Evolutionary conservation across 352 stramenopile species (phyloP), one percentile per base, ranked within the genome.

Genomic region (Phytophthora cajani): DNA sequence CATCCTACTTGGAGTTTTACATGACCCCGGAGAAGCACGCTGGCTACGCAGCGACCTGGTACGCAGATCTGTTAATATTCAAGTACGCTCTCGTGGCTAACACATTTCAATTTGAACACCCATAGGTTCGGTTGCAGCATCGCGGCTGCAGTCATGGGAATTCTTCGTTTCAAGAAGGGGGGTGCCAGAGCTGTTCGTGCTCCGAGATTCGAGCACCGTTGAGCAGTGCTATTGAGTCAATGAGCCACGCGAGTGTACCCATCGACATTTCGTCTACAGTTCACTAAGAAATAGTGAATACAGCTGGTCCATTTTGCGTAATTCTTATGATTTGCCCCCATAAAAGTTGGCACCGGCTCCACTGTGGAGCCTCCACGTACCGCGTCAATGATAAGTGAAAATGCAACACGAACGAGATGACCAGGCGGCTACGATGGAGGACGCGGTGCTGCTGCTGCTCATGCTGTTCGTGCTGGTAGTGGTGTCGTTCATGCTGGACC

Each of bases 11-110:
- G 61, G 85, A 92, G 54, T 96, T 96, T 65, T 95, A 96, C 86
- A 96, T 96, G 89, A 94, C 89, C 6, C 89, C 89, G 23, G 78
- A 88, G 56, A 96, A 95, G 71, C 89, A 96, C 71, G 87, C 84
- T 4, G 88, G 84, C 40, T 96, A 96, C 55, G 89, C 89, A 3
- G 83, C 79, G 25, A 96, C 88, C 5, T 96, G 89, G 89, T 96
- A 85, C 50, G 78, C 38, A 46, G 8, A 30, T 8, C 23, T 56
- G 46, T 14, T 54, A 32, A 16, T 27, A 1, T 12, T 2, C 23
- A 50, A 47, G 25, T 42, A 6, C 12, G 30, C 23, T 12, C 12
- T n/a, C n/a, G 40, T 23, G 8, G 52, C 46, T 71, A 54, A 63
- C 32, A 46, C 54, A 21, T 14, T 25, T 27, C 27, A 52, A 54